Base-by-base conservation (phyloP, 257 asterid species). In the Solanum neorickii region DNA sequence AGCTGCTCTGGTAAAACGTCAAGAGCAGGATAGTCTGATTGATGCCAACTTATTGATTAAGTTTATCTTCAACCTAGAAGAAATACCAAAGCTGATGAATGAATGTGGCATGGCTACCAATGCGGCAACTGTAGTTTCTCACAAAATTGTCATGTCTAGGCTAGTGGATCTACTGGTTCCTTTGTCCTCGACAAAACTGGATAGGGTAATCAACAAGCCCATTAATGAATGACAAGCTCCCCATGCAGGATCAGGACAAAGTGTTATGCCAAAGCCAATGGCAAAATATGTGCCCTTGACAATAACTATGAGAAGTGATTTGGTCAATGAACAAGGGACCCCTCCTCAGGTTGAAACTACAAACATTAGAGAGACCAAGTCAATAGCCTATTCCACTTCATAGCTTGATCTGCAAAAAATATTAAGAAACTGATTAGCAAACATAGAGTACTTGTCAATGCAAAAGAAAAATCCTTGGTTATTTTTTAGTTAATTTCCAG, bases 311-410 rank as follows among this genome's bases (percentile, higher is more conserved):
- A 33, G 29, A 52, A 87, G 12, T 76, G 74, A 84, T 18, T 46
- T 68, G 82, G 9, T 87, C 41, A 65, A 62, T 65, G 87, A 89
- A 59, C 88, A 90, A 66, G 92, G 92, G 62, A 10, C 87, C 69
- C 78, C 41, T 86, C 44, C 78, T 44, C 25, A 16, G n/a, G 86
- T 56, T 29, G 87, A 65, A 83, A 59, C 14, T 15, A 77, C 39
- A 12, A 12, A 56, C 86, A 74, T 29, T 62, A 46, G 47, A 14
- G 83, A 62, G 60, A 77, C 18, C 20, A 87, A 74, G 76, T 73
- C 89, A 72, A 46, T 66, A 33, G 42, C 70, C 12, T 62, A 86
- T 29, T 59, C 86, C 86, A 33, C 88, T 29, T 60, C 87, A 83
- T 44, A 84, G 42, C 86, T 87, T 41, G 23, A 86, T 21, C 16